phyloP scores from a whole-genome alignment of 495 filamentous ascomycete species.

The Hypoxylon fragiforme region DNA sequence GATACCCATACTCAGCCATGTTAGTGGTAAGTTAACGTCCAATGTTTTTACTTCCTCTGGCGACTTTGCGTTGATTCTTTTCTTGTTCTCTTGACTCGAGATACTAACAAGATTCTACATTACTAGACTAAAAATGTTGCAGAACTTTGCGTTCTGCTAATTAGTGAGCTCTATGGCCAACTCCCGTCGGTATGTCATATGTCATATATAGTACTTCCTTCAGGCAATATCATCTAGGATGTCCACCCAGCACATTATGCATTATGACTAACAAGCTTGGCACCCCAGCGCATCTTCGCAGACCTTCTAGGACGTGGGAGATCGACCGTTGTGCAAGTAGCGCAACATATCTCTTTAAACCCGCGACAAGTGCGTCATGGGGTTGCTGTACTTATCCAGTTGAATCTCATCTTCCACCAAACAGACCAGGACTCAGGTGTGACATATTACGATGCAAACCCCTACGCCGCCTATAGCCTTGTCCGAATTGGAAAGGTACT shows the following conservation, averaged over 20 bases:
- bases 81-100: too few species aligned
- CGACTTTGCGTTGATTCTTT: too few species aligned
- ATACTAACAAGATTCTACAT: constrained; percentile 17
- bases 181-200: constrained; percentile 85
- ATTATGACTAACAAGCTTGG: constrained; percentile 19
- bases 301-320: constrained; percentile 76
- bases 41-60: not conserved
- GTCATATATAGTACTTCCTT: too few species aligned
- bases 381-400: constrained; percentile 81
- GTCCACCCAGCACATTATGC: not conserved
- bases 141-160: constrained; percentile 87
- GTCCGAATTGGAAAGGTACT: constrained; percentile 82
- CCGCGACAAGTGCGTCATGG: constrained; percentile 73
- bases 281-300: constrained; percentile 71
- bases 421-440: constrained; percentile 62
- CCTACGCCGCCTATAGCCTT: constrained; percentile 73
- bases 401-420: constrained; percentile 80
- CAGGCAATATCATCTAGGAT: not conserved
- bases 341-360: constrained; percentile 66
- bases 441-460: constrained; percentile 80
- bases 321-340: constrained; percentile 67
- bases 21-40: constrained; percentile 45
- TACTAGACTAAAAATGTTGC: constrained; percentile 60
- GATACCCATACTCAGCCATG: constrained; percentile 35
- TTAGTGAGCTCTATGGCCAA: constrained; percentile 85